Base-by-base conservation (phyloP, 2,329 filamentous ascomycete genomes). In the Metarhizium sp. region DNA sequence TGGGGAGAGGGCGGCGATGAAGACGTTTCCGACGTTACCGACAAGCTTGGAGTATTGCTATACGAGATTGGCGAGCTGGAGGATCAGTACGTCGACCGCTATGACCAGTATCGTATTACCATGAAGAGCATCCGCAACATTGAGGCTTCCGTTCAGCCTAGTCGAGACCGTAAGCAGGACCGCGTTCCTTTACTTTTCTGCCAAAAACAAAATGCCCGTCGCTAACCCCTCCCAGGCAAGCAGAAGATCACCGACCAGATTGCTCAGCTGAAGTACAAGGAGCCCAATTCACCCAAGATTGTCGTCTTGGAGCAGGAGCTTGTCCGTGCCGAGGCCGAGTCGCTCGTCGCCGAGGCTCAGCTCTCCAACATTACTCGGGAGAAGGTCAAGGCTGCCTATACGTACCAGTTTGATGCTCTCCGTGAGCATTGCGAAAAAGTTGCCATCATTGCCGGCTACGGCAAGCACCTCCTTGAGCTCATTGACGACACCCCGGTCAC, bases 111-210 rank as follows among this genome's bases (percentile, higher is more conserved):
- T 78, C 90, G 94, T 68, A 88, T 99, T 56, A 99, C 94, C 54
- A 95, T 99, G 76, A 99, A 99, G 86, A 95, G 91, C 72, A 96
- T 99, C 68, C 88, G 94, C 66, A 99, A 99, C 75, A 99, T 99
- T 61, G 94, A 99, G 74, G 92, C 92, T 57, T 97, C 92, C 25
- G 94, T 99, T 52, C 94, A 99, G 75, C 94, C 94, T 55, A 96
- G 92, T 78, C 84, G 94, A 75, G 94, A 99, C 75, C 89, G 94
- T 94, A 78, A 76, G 88, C 73, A 52, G 11, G 38, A 6, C 13
- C n/a, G 6, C 4, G 11, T 18, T 29, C 25, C 4, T 16, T 32
- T 10, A 36, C 34, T 10, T 32, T 8, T 2, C 14, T 30, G 18
- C 25, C 38, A 51, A 34, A 43, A 16, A 4, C 7, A 30, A 10